Percentiles rank a stretch among this genome's conserved stretches.
These are phyloP conservation scores for Phaeotremella skinneri DNA, from an alignment of 768 basidiomycete species.

Conservation along the genomic window DNA sequence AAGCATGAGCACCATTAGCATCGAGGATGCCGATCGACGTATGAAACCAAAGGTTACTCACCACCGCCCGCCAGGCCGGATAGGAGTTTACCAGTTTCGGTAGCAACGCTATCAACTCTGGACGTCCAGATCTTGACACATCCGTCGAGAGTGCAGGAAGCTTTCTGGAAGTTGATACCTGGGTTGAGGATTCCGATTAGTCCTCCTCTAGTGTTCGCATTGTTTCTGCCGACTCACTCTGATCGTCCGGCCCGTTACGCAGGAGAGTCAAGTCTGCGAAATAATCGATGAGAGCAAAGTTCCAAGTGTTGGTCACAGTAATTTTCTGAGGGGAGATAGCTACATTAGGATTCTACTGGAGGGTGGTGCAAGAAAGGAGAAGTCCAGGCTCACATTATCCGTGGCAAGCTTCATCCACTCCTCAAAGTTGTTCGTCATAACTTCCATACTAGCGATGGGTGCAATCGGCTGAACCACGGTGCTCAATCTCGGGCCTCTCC, in stretches of 20 bases:
- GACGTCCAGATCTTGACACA: slow-evolving; percentile 99
- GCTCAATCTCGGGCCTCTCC: slow-evolving; percentile 38
- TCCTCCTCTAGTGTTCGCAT: not conserved
- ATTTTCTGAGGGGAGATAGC: slow-evolving; percentile 72
- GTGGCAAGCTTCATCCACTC: slow-evolving; percentile 99
- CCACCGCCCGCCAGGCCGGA: slow-evolving; percentile 70
- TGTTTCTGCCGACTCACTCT: slow-evolving; percentile 38
- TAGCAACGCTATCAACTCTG: slow-evolving; percentile 92
- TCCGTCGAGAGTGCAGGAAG: slow-evolving; percentile 93
- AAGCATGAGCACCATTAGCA: not conserved
- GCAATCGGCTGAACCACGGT: slow-evolving; percentile 36
- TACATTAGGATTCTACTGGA: not conserved
- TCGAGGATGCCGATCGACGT: not conserved
- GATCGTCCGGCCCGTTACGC: slow-evolving; percentile 83
- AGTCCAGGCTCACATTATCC: slow-evolving; percentile 77
- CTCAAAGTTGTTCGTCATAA: slow-evolving; percentile 91
- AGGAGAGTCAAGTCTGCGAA: slow-evolving; percentile 97
- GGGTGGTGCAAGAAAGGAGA: no score
- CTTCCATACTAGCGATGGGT: slow-evolving; percentile 59
- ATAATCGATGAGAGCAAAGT: slow-evolving; percentile 95
- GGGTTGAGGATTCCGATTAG: not conserved
- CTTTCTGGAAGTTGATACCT: slow-evolving; percentile 95
- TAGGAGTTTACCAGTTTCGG: slow-evolving; percentile 91
- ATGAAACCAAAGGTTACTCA: not conserved
- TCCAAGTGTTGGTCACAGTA: slow-evolving; percentile 95